Percentiles rank a stretch among this genome's conserved stretches.
These are phyloP conservation scores for Candida methanosorbosa DNA, from an alignment of 805 yeast genomes.

Conservation along the genomic window DNA sequence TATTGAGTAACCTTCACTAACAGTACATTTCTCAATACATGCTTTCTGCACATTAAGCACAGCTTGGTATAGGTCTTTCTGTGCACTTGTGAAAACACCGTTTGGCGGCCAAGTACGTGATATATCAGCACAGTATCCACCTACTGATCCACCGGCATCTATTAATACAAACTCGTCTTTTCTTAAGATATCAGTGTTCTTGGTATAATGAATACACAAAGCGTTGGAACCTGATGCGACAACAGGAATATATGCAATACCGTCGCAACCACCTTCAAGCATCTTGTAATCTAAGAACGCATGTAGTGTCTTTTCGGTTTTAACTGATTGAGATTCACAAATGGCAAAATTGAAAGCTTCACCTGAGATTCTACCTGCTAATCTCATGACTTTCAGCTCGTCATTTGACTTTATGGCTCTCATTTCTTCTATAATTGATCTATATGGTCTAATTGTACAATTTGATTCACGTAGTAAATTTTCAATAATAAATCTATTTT, in stretches of 20 bases:
- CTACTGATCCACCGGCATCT: conserved; percentile 90
- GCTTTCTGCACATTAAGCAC: conserved; percentile 75
- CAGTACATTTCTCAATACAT: conserved; percentile 67
- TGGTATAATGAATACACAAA: conserved; percentile 84
- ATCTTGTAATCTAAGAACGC: conserved; percentile 78
- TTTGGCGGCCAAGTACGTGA: conserved; percentile 94
- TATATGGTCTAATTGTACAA: conserved; percentile 34
- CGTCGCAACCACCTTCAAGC: conserved; percentile 81
- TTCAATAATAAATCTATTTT: conserved; percentile 16
- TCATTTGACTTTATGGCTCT: conserved; percentile 68
- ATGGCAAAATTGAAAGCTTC: conserved; percentile 80
- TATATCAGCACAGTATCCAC: conserved; percentile 94
- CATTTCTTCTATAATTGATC: conserved; percentile 33
- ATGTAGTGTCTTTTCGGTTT: conserved; percentile 69
- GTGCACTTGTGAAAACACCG: conserved; percentile 68
- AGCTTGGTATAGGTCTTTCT: conserved; percentile 80
- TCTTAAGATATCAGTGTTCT: conserved; percentile 77
- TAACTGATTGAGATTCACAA: conserved; percentile 47
- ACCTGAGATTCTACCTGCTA: conserved; percentile 76
- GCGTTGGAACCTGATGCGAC: conserved; percentile 93
- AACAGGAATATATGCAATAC: conserved; percentile 88
- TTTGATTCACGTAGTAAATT: conserved; percentile 18
- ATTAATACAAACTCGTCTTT: conserved; percentile 80
- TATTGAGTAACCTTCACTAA: conserved; percentile 40
- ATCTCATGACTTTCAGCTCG: conserved; percentile 73